Conservation (phyloP, 2,329 filamentous ascomycete genomes). For the Claviceps sp. region DNA sequence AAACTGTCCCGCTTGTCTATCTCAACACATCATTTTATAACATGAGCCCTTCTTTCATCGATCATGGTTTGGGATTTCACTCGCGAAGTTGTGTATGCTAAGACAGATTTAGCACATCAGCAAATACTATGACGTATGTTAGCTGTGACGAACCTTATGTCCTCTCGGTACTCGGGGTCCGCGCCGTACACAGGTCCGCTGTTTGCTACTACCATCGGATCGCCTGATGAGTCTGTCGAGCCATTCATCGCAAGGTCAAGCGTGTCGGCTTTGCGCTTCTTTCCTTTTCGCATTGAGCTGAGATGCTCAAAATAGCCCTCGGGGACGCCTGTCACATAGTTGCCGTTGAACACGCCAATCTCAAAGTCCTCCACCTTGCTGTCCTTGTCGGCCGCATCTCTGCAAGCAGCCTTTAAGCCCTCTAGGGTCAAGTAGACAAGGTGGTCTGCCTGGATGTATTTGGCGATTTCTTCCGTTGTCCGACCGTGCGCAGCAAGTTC, state of each 20-base stretch:
- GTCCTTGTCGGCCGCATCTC: conserved; percentile 46
- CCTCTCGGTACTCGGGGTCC: conserved; percentile 2
- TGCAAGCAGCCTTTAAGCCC: conserved; percentile 59
- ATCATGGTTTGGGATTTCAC: background rate
- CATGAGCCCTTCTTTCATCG: background rate
- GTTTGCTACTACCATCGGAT: background rate
- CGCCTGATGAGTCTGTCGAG: background rate
- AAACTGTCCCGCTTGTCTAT: background rate
- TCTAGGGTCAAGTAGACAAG: conserved; percentile 12
- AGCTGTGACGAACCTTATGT: conserved; percentile 4
- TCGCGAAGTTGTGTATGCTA: conserved; percentile 1
- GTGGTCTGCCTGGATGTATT: conserved; percentile 7
- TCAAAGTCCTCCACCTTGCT: conserved; percentile 55
- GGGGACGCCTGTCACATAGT: conserved; percentile 70
- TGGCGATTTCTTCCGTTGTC: conserved; percentile 24
- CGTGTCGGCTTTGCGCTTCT: background rate
- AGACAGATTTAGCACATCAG: background rate
- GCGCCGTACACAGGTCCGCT: background rate
- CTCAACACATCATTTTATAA: too few species aligned
- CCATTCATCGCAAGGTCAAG: background rate
- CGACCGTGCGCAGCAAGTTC: conserved; percentile 29
- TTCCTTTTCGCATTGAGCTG: conserved; percentile 47
- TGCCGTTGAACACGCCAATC: conserved; percentile 81
- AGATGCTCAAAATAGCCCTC: conserved; percentile 73
- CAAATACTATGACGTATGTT: background rate